Conservation (phyloP, 2,329 filamentous ascomycete genomes). For the Colletotrichum sp. region DNA sequence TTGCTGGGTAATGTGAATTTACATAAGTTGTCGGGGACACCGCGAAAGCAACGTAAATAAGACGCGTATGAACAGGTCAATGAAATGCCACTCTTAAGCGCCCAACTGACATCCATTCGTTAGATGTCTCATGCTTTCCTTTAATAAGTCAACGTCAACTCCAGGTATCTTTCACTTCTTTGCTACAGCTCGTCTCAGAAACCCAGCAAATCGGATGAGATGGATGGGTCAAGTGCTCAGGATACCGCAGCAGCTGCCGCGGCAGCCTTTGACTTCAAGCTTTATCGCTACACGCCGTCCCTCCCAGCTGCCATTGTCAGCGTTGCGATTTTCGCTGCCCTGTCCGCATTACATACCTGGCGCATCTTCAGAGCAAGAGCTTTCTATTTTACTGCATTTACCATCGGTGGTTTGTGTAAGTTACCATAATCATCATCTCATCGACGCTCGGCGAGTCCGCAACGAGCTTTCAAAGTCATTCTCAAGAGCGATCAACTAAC, state of each 20-base stretch:
- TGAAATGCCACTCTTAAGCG: not conserved
- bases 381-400: conserved; percentile 21
- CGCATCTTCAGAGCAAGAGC: conserved; percentile 2
- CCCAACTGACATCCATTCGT: not conserved
- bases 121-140: not conserved
- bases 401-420: conserved; percentile 21
- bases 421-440: not conserved
- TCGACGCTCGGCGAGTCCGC: not conserved
- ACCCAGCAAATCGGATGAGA: rapidly evolving
- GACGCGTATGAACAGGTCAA: not conserved
- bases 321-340: conserved; percentile 2
- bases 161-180: not conserved
- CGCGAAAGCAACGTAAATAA: not conserved
- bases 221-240: not conserved
- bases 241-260: not conserved
- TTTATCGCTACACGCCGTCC: conserved; percentile 22
- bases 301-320: conserved; percentile 11
- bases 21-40: not conserved
- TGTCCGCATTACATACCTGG: conserved; percentile 9
- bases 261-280: conserved; percentile 14
- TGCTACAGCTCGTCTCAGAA: not conserved
- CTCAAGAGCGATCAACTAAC: not conserved
- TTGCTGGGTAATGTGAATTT: not conserved
- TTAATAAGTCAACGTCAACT: not conserved
- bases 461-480: rapidly evolving